Evolutionary conservation across 768 basidiomycete species (phyloP), one percentile per base, ranked within the genome.

Genomic region (Panaeolus papilionaceus): DNA sequence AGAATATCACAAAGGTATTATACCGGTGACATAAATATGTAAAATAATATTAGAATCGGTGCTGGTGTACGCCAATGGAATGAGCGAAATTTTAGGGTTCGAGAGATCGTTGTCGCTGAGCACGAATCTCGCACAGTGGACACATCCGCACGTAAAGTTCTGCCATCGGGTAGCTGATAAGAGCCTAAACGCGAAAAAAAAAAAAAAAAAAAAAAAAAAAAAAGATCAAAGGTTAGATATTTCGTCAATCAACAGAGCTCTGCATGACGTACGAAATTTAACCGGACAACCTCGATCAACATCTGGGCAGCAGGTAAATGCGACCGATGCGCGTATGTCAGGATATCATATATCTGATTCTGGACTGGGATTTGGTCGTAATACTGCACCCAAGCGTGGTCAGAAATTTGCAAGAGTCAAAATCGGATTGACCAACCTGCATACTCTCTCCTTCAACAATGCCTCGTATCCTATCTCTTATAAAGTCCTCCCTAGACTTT

Each of bases 161-260:
- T 5, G 86, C 83, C 88, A 92, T 92, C 3, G 90, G 88, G 89
- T 89, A 92, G 8, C 90, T 91, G 65, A 92, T 84, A 26, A 81
- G 81, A 33, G 88, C 85, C 90, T 92, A 63, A 26, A 64, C 44
- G n/a, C 33, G 26, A 42, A 61, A 33, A 33, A 33, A 33, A 33
- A 33, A 33, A 33, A 33, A 33, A 33, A 33, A 33, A 33, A 33
- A 33, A 33, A 33, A 33, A 33, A 33, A 33, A 33, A 33, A 23
- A 1, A 23, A 23, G 23, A 38, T 65, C 63, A 67, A 67, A 66
- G 37, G 38, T 38, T 20, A 42, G 20, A 16, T 67, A 12, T 18
- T 20, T 42, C 42, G 39, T 37, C 12, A 11, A 39, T 37, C 39
- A 58, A 3, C 64, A 40, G 61, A 33, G 61, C 44, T 33, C 40